Conservation (phyloP, 495 filamentous ascomycete genomes). For the Aspergillus leporis region DNA sequence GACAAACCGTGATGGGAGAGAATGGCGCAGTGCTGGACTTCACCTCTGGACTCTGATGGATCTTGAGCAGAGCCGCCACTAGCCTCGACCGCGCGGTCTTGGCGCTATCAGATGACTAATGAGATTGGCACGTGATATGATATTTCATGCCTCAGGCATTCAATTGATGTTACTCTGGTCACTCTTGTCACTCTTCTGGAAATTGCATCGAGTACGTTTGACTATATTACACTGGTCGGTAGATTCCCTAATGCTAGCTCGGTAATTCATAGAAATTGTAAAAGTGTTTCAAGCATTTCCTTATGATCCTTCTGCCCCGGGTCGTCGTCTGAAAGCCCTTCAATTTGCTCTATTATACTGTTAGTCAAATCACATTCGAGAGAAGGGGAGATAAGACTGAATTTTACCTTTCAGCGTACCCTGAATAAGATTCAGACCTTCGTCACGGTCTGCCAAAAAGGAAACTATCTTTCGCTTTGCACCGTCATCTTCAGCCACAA, state of each 20-base stretch:
- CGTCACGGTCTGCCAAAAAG: constrained; percentile 67
- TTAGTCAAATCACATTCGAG: constrained; percentile 19
- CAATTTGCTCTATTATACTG: constrained; percentile 54
- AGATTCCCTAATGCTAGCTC: not conserved
- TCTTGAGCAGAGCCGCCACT: constrained; percentile 32
- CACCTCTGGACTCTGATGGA: constrained; percentile 20
- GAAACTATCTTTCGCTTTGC: constrained; percentile 65
- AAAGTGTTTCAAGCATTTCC: constrained; percentile 70
- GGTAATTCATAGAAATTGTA: constrained; percentile 54
- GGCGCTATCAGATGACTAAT: constrained; percentile 1
- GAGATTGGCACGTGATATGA: constrained; percentile 12
- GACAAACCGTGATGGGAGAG: constrained; percentile 23
- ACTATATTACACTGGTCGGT: constrained; percentile 14
- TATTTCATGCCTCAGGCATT: constrained; percentile 5
- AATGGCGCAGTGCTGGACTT: constrained; percentile 19
- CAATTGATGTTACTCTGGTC: no score
- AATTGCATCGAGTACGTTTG: constrained; percentile 2
- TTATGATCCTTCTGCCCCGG: constrained; percentile 58
- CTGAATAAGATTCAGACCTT: constrained; percentile 60
- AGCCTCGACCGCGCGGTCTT: constrained; percentile 23
- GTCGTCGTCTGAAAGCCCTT: constrained; percentile 58
- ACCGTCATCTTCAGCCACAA: constrained; percentile 86
- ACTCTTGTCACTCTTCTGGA: not conserved
- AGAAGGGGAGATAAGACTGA: not conserved
- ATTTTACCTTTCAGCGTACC: constrained; percentile 66